Conservation (phyloP, 768 basidiomycete species). For the Lactarius trivialis region DNA sequence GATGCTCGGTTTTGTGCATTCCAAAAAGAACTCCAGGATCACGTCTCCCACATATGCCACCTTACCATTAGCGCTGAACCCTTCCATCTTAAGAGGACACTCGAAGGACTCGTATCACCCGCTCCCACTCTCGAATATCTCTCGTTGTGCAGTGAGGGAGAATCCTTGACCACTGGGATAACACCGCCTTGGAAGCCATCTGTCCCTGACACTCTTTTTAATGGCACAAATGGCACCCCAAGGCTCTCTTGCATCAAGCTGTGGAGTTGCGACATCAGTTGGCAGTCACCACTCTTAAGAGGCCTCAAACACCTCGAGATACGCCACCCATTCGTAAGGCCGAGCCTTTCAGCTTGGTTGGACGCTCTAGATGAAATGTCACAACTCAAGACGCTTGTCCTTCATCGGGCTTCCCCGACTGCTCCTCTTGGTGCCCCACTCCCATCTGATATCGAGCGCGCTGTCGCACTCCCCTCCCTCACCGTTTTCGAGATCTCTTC, state of each 20-base stretch:
- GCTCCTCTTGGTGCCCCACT: neutral
- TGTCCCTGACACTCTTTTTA: neutral
- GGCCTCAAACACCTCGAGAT: neutral
- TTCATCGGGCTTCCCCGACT: neutral
- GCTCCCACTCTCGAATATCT: neutral
- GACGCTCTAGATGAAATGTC: conserved; percentile 6
- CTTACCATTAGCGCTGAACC: neutral
- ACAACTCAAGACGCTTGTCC: neutral
- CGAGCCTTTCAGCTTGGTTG: neutral
- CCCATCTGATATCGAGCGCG: neutral
- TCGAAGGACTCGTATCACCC: neutral
- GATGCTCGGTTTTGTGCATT: neutral
- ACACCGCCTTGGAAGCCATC: too few species aligned
- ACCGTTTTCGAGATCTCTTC: neutral
- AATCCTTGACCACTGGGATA: neutral
- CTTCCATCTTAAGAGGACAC: neutral
- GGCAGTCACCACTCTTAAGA: conserved; percentile 6
- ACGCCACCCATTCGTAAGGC: neutral
- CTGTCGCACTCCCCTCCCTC: too few species aligned
- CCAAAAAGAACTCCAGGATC: neutral
- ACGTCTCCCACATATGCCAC: neutral
- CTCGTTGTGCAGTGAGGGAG: neutral
- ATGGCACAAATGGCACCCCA: neutral
- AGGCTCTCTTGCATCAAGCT: neutral
- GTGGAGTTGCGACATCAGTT: neutral